Percentiles rank a stretch among this genome's conserved stretches.
These are phyloP conservation scores for Zanthoxylum bungeanum DNA, from an alignment of 345 rosid species.

Conservation along the genomic window DNA sequence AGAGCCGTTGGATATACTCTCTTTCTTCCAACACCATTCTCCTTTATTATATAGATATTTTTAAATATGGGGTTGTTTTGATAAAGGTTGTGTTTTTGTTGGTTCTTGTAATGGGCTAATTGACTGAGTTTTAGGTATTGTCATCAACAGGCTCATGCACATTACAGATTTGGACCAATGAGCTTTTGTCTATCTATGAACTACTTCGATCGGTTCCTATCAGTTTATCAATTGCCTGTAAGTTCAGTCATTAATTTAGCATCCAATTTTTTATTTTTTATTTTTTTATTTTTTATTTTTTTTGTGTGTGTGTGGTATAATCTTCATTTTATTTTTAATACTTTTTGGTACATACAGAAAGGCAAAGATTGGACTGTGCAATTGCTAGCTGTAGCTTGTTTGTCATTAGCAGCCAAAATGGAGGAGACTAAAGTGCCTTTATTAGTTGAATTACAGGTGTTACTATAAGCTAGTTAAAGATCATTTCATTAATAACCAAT, in stretches of 20 bases:
- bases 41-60: too few relatives aligned
- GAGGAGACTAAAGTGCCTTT: conserved; percentile 59
- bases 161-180: conserved; percentile 53
- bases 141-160: conserved; percentile 55
- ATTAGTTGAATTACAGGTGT: conserved; percentile 59
- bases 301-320: too few relatives aligned
- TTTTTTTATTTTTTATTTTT: too few relatives aligned
- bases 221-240: conserved; percentile 63
- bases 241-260: too few relatives aligned
- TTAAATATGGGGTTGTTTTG: too few relatives aligned
- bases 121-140: background rate
- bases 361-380: conserved; percentile 63
- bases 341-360: conserved; percentile 27
- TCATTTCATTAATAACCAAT: background rate
- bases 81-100: background rate
- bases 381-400: conserved; percentile 63
- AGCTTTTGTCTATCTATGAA: conserved; percentile 54
- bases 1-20: too few relatives aligned
- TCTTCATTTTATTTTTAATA: too few relatives aligned
- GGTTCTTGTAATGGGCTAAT: background rate
- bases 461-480: background rate
- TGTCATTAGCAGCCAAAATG: conserved; percentile 68
- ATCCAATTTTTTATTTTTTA: too few relatives aligned
- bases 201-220: conserved; percentile 73
- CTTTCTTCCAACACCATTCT: too few relatives aligned